Base-by-base conservation (phyloP, 108 stramenopile species). In the Stephanodiscus triporus region DNA sequence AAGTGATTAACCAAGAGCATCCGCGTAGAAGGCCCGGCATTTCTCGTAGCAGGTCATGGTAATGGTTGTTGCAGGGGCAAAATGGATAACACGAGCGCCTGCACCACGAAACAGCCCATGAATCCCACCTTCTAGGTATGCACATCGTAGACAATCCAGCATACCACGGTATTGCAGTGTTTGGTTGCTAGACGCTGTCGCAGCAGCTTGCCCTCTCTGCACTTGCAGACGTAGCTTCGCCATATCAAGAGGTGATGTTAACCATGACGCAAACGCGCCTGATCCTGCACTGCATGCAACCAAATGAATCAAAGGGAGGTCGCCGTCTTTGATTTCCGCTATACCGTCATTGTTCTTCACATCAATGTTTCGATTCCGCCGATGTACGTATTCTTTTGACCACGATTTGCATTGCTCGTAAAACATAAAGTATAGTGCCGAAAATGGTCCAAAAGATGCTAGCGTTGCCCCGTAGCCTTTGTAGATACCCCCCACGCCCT, bases 201-300 rank as follows among this genome's bases (percentile, higher is more conserved):
- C 63, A 32, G 64, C 57, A 55, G 68, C 45, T 51, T 84, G 73
- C 27, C 86, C 87, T 43, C 90, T 78, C 76, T 93, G 88, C 55
- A 98, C 93, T 91, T 99, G 97, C 49, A 97, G 72, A 19, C 98
- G 81, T 2, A 99, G 85, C 60, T 98, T 98, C 13, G 91, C 97
- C 77, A 99, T 82, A 70, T 99, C 99, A n/a, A 99, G 74, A 11
- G 99, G 99, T 48, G 88, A 93, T 14, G 99, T 99, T n/a, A 97
- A 13, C 75, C 92, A 96, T 8, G 96, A 95, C 4, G 99, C 97
- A 11, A 89, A 47, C 0, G 92, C 94, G 24, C 97, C 95, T 9
- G 99, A 96, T n/a, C 75, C 60, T 4, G 95, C 84, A 53, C 94
- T 92, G 45, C 90, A 91, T n/a, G 68, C 51, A 29, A 98, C 76